Evolutionary conservation across 257 asterid species (phyloP), one percentile per base, ranked within the genome.

Genomic region (Solanum raphanifolium): DNA sequence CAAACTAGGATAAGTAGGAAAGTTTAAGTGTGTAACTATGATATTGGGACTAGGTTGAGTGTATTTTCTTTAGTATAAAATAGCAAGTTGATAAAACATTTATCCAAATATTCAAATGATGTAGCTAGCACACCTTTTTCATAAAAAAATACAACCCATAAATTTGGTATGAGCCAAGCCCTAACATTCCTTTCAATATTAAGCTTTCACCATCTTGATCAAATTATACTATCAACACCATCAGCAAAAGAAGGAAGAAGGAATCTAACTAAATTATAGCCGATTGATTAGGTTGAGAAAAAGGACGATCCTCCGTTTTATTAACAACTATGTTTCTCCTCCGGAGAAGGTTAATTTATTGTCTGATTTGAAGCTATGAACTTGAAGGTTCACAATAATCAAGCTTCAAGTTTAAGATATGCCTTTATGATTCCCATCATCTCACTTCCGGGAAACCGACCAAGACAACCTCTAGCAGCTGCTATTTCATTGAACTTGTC

Each of bases 391-490:
- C 72, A 38, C 71, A 81, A 55, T 43, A 41, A 76, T 86, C 84
- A 48, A 11, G 8, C 23, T 91, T 89, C 89, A 41, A 95, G 91
- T 85, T 91, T 91, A 52, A 97, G 91, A 92, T 88, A 95, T 6
- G 93, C 90, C 91, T 93, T 97, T 46, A 97, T 95, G 87, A 97
- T 90, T 87, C 93, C 96, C 99, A 97, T 97, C 99, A 96, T 95
- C 90, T 96, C 98, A 87, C 97, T 92, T 38, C 98, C 99, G 71
- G 95, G 90, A 88, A 97, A 97, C 81, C 99, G 88, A 73, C 99
- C 99, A 79, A 96, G 99, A 85, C 92, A 90, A 60, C 99, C 99
- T 89, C 95, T 91, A 66, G 98, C 96, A 29, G 98, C 98, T 52
- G 96, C 95, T 85, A 97, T 85, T 92, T 97, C 99, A 46, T 90